These are phyloP conservation scores for Rhizopus sp. DNA, from an alignment of 371 early-diverging fungal species.

Conservation along the genomic window DNA sequence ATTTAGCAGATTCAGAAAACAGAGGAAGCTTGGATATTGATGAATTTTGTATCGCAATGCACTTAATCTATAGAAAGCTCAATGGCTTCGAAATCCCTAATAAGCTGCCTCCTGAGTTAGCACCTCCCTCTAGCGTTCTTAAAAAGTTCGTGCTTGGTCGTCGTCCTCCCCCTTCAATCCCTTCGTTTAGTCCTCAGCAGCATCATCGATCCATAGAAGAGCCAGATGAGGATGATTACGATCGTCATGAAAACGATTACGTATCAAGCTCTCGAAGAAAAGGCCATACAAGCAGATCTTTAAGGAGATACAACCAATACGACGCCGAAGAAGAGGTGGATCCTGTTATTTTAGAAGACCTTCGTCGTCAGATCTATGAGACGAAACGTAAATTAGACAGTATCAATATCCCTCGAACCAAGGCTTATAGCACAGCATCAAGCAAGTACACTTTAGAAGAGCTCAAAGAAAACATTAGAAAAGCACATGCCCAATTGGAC, in stretches of 20 bases:
- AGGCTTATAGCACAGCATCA: conserved; percentile 5
- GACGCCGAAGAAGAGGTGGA: conserved; percentile 22
- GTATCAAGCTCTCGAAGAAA: conserved; percentile 58
- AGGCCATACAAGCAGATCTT: conserved; percentile 17
- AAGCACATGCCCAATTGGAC: conserved; percentile 37
- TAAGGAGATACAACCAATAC: conserved; percentile 9
- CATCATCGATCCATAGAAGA: conserved; percentile 11
- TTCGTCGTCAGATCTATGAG: conserved; percentile 55
- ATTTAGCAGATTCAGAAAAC: conserved; percentile 47
- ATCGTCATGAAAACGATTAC: conserved; percentile 44
- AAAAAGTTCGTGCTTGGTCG: conserved; percentile 57
- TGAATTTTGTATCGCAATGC: conserved; percentile 59
- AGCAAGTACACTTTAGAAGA: conserved; percentile 44
- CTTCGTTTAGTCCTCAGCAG: conserved; percentile 15
- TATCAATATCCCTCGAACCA: conserved; percentile 10
- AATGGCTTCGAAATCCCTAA: conserved; percentile 78
- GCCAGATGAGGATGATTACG: conserved; percentile 19
- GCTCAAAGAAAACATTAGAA: conserved; percentile 47
- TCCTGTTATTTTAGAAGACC: conserved; percentile 30
- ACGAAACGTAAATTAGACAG: conserved; percentile 37
- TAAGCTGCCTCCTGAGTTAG: conserved; percentile 75
- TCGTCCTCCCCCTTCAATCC: conserved; percentile 27
- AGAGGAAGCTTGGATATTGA: conserved; percentile 51
- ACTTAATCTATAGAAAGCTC: conserved; percentile 68
- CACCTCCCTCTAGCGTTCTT: conserved; percentile 74